Conservation (phyloP, 768 basidiomycete species). For the Pulveroboletus sp. region DNA sequence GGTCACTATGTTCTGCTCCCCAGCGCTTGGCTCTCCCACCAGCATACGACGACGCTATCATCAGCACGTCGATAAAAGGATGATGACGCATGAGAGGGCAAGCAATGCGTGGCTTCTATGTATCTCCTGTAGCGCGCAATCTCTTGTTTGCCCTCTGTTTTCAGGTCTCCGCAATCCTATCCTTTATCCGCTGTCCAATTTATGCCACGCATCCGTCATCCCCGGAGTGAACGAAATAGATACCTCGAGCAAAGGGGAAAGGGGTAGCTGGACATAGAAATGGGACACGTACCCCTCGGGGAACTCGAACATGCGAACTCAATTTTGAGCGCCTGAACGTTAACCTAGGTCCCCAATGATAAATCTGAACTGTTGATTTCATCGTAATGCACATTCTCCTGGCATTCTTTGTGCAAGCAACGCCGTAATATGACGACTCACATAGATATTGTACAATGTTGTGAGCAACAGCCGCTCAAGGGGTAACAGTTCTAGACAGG, state of each 20-base stretch:
- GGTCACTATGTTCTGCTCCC: neutral
- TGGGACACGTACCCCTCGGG: neutral
- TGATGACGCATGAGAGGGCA: neutral
- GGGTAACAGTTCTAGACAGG: neutral
- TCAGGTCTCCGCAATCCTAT: neutral
- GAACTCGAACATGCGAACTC: slow-evolving; percentile 5
- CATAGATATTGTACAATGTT: neutral
- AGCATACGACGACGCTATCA: neutral
- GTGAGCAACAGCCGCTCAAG: neutral
- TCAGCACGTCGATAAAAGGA: neutral
- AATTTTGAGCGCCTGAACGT: slow-evolving; percentile 10
- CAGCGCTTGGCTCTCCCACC: neutral
- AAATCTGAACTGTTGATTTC: slow-evolving; percentile 11
- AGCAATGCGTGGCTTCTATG: neutral
- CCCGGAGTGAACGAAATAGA: slow-evolving; percentile 3
- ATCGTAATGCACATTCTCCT: neutral
- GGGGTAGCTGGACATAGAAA: slow-evolving; percentile 8
- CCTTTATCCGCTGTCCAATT: neutral
- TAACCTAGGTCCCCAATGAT: slow-evolving; percentile 2
- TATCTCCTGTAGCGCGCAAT: neutral
- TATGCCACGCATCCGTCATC: slow-evolving; percentile 3
- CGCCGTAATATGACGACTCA: slow-evolving; percentile 1
- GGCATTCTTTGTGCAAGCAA: neutral
- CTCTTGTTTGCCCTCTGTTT: neutral
- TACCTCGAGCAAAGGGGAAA: neutral